A percentile compares a stretch with the other conserved stretches of the same genome.
Conservation (phyloP, 768 basidiomycete genomes). For the Tylopilus rubrobrunneus region DNA sequence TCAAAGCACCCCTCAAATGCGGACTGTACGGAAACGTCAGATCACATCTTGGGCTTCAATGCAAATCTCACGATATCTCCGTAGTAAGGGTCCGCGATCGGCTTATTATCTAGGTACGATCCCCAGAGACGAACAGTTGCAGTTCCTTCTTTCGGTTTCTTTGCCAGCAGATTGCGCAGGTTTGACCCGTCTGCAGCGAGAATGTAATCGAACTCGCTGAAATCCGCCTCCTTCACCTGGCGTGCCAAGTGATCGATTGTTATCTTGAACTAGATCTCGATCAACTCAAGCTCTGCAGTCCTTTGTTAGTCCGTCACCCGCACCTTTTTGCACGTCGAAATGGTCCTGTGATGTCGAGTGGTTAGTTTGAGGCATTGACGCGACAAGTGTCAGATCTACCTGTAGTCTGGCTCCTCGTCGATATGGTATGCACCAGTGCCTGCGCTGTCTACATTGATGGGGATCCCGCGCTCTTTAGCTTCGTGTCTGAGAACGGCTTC, state of each 20-base stretch:
- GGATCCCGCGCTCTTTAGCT: conserved; percentile 60
- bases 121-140: conserved; percentile 78
- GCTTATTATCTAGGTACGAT: conserved; percentile 63
- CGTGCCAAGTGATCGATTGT: conserved; percentile 68
- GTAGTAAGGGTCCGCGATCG: conserved; percentile 86
- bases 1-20: conserved; percentile 78
- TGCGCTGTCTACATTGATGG: conserved; percentile 75
- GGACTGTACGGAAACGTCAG: conserved; percentile 33
- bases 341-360: conserved; percentile 45
- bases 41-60: background rate
- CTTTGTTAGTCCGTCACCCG: background rate
- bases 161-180: conserved; percentile 54
- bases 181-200: conserved; percentile 82
- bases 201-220: conserved; percentile 74
- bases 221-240: conserved; percentile 64
- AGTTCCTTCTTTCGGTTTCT: conserved; percentile 49
- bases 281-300: conserved; percentile 1
- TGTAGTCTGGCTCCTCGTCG: conserved; percentile 78
- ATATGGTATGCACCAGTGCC: conserved; percentile 84
- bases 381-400: conserved; percentile 40
- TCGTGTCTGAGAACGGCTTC: conserved; percentile 78
- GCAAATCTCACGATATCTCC: conserved; percentile 51
- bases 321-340: conserved; percentile 69
- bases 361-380: background rate
- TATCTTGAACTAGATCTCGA: conserved; percentile 54